Evolutionary conservation across 768 basidiomycete species (phyloP), one percentile per base, ranked within the genome.

Genomic region (Aureoboletus auriporus): DNA sequence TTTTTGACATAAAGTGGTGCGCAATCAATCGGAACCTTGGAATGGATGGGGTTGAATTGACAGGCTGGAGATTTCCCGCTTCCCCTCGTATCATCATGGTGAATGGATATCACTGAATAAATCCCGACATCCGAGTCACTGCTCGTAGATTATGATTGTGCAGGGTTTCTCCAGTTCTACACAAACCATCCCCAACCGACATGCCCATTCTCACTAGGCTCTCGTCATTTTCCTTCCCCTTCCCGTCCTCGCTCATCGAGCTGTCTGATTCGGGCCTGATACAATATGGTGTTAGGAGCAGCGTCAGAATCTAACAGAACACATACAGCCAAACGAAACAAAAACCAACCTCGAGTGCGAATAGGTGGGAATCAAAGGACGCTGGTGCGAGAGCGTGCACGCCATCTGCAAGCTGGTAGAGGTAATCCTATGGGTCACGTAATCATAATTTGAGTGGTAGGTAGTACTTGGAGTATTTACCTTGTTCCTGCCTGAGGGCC

Each of bases 401-500:
- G 0, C 89, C 79, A 14, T 79, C 74, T 0, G 82, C 84, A 1
- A 97, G 81, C 10, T 79, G 73, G 61, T 85, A 95, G 3, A 96
- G 71, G 60, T 97, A 97, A 31, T 96, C 93, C 91, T 94, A 52
- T 23, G 3, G 23, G 27, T 37, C 12, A 23, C 26, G 17, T 14
- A 13, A 13, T 39, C 33, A 4, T 23, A 33, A 7, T 43, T 26
- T 29, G 6, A 23, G 14, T 40, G 27, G 5, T 17, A 16, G 1
- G 29, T 17, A 13, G 3, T 2, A 33, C n/a, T 35, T 2, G 20
- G 14, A 16, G n/a, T 7, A 11, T 8, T 10, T 6, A 88, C 93
- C 74, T 93, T 94, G 72, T 98, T 98, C 3, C 72, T 78, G 1
- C 94, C 94, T 0, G 93, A 96, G 0, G 93, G 93, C 1, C 94